Base-by-base conservation (phyloP, 495 filamentous ascomycete genomes). In the Lasiosphaeriaceae sp. region DNA sequence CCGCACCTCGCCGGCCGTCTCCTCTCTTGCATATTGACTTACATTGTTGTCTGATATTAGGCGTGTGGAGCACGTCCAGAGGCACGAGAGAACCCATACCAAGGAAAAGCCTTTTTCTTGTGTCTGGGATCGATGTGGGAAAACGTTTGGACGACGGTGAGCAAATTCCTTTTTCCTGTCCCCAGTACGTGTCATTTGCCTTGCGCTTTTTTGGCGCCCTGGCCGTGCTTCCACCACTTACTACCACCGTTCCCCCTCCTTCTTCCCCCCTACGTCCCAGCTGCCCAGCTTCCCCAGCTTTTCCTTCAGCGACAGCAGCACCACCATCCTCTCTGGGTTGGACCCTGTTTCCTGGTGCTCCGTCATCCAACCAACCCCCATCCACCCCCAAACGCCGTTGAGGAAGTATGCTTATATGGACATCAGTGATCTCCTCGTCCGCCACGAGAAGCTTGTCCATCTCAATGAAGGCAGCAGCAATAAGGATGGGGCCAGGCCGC, bases 361-460 rank as follows among this genome's bases (percentile, higher is more conserved):
- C 34, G 16, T 50, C 50, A 56, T 47, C 43, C 52, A 43, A 47
- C 26, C 37, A 11, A 55, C 39, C 16, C 20, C 26, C 11, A 53
- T 31, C 24, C 47, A 35, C 48, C 48, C 46, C 26, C 46, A 49
- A 17, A 31, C 26, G 26, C 26, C 26, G 39, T 14, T 11, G 22
- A 60, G 60, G 61, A 63, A 62, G 67, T 62, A 76, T 70, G 72
- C 71, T 79, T 77, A 75, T 69, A 75, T 78, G 76, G 72, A 77
- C 74, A 79, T 83, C 71, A 87, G 86, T 66, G 85, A 88, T 69
- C 79, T 87, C 45, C 78, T 89, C 66, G 83, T 86, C 65, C 83
- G 86, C 64, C 86, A 89, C 77, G 83, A 87, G 71, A 86, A 85
- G 72, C 79, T 88, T 71, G 85, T 87, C 61, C 86, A 89, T 71